phyloP scores from a whole-genome alignment of 2,329 filamentous ascomycete species.

The Leptographium procerum region DNA sequence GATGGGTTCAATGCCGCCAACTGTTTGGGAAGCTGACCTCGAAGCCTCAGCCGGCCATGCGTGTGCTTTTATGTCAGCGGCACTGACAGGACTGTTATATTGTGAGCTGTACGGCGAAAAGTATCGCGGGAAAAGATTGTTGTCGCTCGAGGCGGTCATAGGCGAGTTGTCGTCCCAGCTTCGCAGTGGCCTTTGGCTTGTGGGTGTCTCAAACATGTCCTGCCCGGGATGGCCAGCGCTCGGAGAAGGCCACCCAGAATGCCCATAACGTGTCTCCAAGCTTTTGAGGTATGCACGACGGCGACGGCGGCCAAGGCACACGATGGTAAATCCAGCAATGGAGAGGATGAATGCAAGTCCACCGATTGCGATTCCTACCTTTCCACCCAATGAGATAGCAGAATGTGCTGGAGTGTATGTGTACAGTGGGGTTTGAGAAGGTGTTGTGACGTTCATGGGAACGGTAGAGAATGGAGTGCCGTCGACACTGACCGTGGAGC shows the following conservation, averaged over 20 bases:
- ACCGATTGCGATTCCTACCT: constrained; percentile 47
- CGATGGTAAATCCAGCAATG: constrained; percentile 37
- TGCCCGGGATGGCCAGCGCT: constrained; percentile 15
- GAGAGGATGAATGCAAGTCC: constrained; percentile 35
- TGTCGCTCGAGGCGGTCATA: constrained; percentile 25
- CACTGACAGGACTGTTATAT: constrained; percentile 45
- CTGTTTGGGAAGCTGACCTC: neutral
- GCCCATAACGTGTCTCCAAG: constrained; percentile 28
- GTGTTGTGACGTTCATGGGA: constrained; percentile 37
- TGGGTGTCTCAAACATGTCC: constrained; percentile 39
- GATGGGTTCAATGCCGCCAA: neutral
- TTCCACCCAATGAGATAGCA: constrained; percentile 39
- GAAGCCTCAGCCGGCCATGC: constrained; percentile 23
- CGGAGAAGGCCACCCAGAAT: constrained; percentile 30
- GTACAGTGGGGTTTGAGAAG: constrained; percentile 28
- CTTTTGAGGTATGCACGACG: constrained; percentile 39
- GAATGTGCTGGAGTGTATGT: constrained; percentile 31
- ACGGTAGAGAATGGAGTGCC: constrained; percentile 41
- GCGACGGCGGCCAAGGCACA: constrained; percentile 45
- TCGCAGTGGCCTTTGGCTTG: constrained; percentile 40
- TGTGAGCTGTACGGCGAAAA: constrained; percentile 50
- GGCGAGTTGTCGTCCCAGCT: constrained; percentile 44
- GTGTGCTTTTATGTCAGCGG: constrained; percentile 22
- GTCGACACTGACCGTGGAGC: constrained; percentile 35
- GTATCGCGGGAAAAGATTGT: constrained; percentile 26